Evolutionary conservation across 768 basidiomycete genomes (phyloP), one percentile per base, ranked within the genome.

Genomic region (Ephemerocybe angulata): DNA sequence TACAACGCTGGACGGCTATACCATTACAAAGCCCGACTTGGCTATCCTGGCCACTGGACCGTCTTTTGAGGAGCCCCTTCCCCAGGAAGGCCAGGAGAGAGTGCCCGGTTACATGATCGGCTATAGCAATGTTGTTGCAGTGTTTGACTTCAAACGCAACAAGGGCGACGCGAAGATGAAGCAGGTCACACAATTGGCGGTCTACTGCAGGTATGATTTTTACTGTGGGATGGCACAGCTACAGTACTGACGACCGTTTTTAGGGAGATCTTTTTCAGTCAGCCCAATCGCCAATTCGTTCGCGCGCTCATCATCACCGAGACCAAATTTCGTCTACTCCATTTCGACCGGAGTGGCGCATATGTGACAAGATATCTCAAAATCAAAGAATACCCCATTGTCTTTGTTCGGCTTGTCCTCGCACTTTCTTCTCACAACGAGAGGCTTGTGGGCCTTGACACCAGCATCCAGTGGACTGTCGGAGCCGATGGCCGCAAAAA

Each of bases 261-360:
- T 35, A 51, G 54, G 17, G 46, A 48, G 19, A 27, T 55, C 4
- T 31, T 49, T 35, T 22, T 15, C 30, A 22, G 41, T 11, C 54
- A 55, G 30, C 47, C 54, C 12, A 49, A 48, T 24, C 38, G 54
- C 6, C 13, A 8, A 8, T 49, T 48, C 38, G 35, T 38, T 38
- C 38, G 54, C 13, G 22, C 27, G 3, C 46, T 55, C 25, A 31
- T 49, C 25, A 22, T 55, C 25, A 49, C 46, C 2, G 40, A 29
- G 25, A 48, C 27, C 7, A 30, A 30, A 4, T 7, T 47, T n/a
- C 54, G 54, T 10, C 38, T 55, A 7, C 17, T 49, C 21, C 54
- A 55, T 11, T 55, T 27, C 33, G 54, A 55, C 35, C 30, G 54
- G 7, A 19, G 33, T 24, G 54, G 54, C 3, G 46, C 37, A 3